A percentile compares a stretch with the other conserved stretches of the same genome.
Conservation (phyloP, 805 yeast species). For the Saturnispora silvae region DNA sequence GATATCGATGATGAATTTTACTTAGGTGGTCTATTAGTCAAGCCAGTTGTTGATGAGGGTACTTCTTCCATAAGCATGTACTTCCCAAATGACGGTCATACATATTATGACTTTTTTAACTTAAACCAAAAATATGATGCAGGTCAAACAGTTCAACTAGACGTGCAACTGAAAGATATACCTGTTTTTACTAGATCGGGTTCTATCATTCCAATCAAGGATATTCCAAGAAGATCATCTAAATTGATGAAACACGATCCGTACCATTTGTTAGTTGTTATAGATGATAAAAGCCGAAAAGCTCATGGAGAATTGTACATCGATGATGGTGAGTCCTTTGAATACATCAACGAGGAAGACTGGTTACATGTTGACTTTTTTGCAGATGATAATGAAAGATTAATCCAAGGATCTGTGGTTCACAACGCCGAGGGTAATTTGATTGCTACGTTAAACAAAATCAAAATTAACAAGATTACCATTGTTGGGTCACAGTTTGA, state of each 20-base stretch:
- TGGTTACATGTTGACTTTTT: slow-evolving; percentile 34
- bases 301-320: slow-evolving; percentile 50
- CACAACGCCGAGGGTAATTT: slow-evolving; percentile 17
- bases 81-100: slow-evolving; percentile 41
- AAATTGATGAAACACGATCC: slow-evolving; percentile 72
- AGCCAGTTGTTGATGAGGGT: slow-evolving; percentile 62
- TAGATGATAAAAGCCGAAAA: slow-evolving; percentile 35
- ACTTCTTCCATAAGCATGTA: slow-evolving; percentile 31
- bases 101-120: slow-evolving; percentile 43
- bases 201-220: slow-evolving; percentile 52
- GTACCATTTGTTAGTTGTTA: slow-evolving; percentile 60
- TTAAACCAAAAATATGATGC: slow-evolving; percentile 22
- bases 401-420: slow-evolving; percentile 21
- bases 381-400: slow-evolving; percentile 26
- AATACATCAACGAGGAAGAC: slow-evolving; percentile 37
- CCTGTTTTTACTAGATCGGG: slow-evolving; percentile 81
- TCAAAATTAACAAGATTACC: slow-evolving; percentile 45
- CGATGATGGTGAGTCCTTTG: slow-evolving; percentile 78
- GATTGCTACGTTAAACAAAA: slow-evolving; percentile 22
- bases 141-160: slow-evolving; percentile 31
- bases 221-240: slow-evolving; percentile 71
- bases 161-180: slow-evolving; percentile 44
- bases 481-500: slow-evolving; percentile 30
- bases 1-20: slow-evolving; percentile 76
- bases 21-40: slow-evolving; percentile 61